A percentile compares a stretch with the other conserved stretches of the same genome.
Conservation (phyloP, 768 basidiomycete genomes). For the Amylocystis lapponica region DNA sequence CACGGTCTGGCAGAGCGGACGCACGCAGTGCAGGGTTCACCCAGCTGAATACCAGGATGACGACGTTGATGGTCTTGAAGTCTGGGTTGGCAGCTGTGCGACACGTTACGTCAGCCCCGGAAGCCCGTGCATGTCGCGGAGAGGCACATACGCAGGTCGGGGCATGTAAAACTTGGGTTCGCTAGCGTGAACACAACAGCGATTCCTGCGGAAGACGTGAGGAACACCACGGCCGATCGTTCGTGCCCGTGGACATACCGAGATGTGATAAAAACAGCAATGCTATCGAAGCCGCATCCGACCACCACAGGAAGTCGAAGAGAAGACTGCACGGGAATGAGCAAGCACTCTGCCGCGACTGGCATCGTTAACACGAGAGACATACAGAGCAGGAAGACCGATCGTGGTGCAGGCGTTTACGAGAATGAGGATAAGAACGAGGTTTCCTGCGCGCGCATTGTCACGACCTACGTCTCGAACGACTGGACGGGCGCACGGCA, state of each 20-base stretch:
- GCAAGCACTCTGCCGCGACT: neutral
- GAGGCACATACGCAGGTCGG: slow-evolving; percentile 35
- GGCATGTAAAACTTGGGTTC: slow-evolving; percentile 39
- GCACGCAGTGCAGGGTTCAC: slow-evolving; percentile 44
- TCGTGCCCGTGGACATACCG: slow-evolving; percentile 24
- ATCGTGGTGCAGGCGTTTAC: slow-evolving; percentile 10
- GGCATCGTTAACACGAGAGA: slow-evolving; percentile 9
- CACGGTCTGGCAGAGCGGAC: too few relatives aligned
- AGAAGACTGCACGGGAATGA: slow-evolving; percentile 39
- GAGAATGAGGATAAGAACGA: slow-evolving; percentile 40
- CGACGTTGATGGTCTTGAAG: slow-evolving; percentile 44
- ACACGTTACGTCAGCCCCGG: slow-evolving; percentile 27
- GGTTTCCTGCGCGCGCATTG: slow-evolving; percentile 38
- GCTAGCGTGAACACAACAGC: slow-evolving; percentile 39
- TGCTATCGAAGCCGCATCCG: slow-evolving; percentile 46
- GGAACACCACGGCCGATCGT: neutral
- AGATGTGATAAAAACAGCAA: slow-evolving; percentile 41
- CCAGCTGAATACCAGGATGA: slow-evolving; percentile 49
- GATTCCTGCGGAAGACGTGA: slow-evolving; percentile 26
- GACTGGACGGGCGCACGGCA: too few relatives aligned
- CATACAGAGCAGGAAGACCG: slow-evolving; percentile 36
- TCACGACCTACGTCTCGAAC: too few relatives aligned
- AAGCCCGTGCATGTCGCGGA: too few relatives aligned
- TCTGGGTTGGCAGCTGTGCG: slow-evolving; percentile 18
- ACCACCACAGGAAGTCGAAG: slow-evolving; percentile 43